Percentiles rank a stretch among this genome's conserved stretches.
phyloP scores from a whole-genome alignment of 2,329 filamentous ascomycete species.

The Sodiomyces alkalinus region DNA sequence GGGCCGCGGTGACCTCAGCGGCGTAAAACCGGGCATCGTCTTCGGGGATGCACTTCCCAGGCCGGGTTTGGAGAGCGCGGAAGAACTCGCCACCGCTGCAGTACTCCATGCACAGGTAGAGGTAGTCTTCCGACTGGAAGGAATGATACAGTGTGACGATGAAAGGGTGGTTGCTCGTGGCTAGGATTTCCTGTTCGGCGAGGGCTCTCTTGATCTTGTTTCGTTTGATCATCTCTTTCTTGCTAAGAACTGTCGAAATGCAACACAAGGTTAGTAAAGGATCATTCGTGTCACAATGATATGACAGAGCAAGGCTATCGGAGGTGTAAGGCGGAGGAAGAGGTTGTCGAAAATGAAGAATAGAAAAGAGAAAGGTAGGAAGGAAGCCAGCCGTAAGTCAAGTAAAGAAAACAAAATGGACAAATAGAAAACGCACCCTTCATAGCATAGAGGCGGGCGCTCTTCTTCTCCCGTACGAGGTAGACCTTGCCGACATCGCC shows the following conservation, averaged over 20 bases:
- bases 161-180: constrained; percentile 97
- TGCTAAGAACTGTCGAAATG: constrained; percentile 75
- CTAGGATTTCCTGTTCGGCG: constrained; percentile 93
- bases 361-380: background rate
- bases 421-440: constrained; percentile 58
- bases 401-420: too few relatives aligned
- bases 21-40: constrained; percentile 96
- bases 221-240: constrained; percentile 99
- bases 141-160: constrained; percentile 98
- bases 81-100: constrained; percentile 99
- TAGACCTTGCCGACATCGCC: constrained; percentile 98
- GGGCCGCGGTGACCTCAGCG: constrained; percentile 86
- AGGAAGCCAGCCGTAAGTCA: background rate
- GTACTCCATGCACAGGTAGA: constrained; percentile 99
- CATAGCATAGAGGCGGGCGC: constrained; percentile 89
- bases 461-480: constrained; percentile 95
- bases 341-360: background rate
- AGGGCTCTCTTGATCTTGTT: constrained; percentile 99
- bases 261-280: background rate
- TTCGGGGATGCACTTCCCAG: constrained; percentile 93
- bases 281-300: too few relatives aligned
- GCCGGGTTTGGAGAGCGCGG: constrained; percentile 84
- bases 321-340: too few relatives aligned
- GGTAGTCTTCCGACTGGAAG: constrained; percentile 95
- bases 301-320: too few relatives aligned